Evolutionary conservation across 2,329 filamentous ascomycete genomes (phyloP).

Genomic region (Alternaria sp.): DNA sequence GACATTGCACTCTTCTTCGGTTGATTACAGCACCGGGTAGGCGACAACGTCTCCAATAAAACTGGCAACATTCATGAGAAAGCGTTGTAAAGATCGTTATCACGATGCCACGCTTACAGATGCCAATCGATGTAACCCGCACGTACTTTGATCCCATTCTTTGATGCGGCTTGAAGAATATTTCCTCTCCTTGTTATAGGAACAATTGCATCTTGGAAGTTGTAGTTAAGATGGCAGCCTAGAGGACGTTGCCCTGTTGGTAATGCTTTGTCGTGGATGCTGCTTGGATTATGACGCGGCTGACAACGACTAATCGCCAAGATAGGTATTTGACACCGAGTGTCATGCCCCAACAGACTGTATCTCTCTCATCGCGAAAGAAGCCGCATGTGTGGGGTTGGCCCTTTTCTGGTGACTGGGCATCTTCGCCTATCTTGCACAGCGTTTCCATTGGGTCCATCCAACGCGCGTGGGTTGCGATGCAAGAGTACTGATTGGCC

Average conservation of each 20-base stretch:
- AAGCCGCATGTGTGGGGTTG: slow-evolving; percentile 10
- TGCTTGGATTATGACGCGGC: background rate
- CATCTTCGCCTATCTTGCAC: slow-evolving; percentile 6
- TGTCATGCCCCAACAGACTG: background rate
- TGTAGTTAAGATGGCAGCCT: background rate
- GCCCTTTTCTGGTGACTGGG: slow-evolving; percentile 2
- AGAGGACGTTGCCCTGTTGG: background rate
- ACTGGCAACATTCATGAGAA: background rate
- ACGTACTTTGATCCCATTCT: background rate
- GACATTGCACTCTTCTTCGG: background rate
- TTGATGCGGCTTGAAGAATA: background rate
- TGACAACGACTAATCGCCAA: background rate
- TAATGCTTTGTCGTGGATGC: background rate
- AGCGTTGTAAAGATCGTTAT: background rate
- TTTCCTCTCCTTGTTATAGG: background rate
- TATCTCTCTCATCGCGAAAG: background rate
- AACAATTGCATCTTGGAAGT: background rate
- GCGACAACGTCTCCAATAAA: background rate
- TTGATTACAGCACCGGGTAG: background rate
- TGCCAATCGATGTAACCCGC: slow-evolving; percentile 3
- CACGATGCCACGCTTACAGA: background rate
- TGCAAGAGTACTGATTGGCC: background rate
- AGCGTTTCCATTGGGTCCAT: slow-evolving; percentile 3
- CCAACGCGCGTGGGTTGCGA: background rate
- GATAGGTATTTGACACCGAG: background rate